phyloP scores from a whole-genome alignment of 169 alveolate species.

The Plasmodium vinckei region DNA sequence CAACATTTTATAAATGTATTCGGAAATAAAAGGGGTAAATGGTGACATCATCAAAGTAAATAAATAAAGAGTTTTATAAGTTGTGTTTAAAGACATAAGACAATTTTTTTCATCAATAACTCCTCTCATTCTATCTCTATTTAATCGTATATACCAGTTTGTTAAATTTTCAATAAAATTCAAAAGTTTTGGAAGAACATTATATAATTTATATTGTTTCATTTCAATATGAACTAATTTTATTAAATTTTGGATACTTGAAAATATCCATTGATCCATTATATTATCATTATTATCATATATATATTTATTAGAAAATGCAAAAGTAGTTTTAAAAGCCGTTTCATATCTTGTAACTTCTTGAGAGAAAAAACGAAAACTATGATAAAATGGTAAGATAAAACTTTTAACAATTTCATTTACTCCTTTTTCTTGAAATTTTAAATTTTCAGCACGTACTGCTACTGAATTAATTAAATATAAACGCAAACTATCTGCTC shows the following conservation, averaged over 20 bases:
- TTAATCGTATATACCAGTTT: conserved; percentile 97
- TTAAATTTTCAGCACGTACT: conserved; percentile 96
- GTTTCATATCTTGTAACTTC: conserved; percentile 95
- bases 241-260: conserved; percentile 90
- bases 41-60: conserved; percentile 90
- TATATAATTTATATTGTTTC: conserved; percentile 96
- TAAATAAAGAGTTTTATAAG: conserved; percentile 91
- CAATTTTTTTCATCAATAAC: conserved; percentile 92
- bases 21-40: conserved; percentile 94
- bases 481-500: conserved; percentile 97
- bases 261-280: conserved; percentile 97
- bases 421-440: conserved; percentile 95
- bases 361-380: conserved; percentile 96
- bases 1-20: conserved; percentile 86
- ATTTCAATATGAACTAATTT: conserved; percentile 94
- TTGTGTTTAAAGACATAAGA: conserved; percentile 89
- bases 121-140: conserved; percentile 98
- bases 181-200: conserved; percentile 94
- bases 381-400: conserved; percentile 98
- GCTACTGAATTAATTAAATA: conserved; percentile 97
- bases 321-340: conserved; percentile 82
- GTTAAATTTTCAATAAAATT: conserved; percentile 96
- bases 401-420: conserved; percentile 95
- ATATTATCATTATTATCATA: conserved; percentile 82
- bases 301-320: conserved; percentile 84